Evolutionary conservation across 441 rosid species (phyloP).

Genomic region (Croton setiger): DNA sequence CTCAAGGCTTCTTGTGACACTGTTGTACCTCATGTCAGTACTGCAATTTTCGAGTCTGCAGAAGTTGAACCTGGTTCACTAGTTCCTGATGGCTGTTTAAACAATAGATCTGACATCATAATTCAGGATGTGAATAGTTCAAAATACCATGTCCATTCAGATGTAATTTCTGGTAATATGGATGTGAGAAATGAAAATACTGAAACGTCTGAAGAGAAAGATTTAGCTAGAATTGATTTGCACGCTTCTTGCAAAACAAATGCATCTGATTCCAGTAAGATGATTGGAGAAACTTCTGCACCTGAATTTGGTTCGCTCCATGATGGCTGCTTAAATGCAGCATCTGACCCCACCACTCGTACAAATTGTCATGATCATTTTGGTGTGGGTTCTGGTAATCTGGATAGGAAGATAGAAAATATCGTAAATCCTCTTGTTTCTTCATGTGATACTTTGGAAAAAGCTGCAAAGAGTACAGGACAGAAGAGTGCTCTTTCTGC

Average conservation of each 20-base stretch:
- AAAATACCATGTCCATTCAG: slow-evolving; percentile 15
- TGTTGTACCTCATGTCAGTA: slow-evolving; percentile 18
- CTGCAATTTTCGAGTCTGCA: slow-evolving; percentile 23
- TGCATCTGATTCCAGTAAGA: slow-evolving; percentile 17
- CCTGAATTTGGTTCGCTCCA: slow-evolving; percentile 23
- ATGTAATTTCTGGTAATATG: slow-evolving; percentile 10
- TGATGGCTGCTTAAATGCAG: slow-evolving; percentile 28
- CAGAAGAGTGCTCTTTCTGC: slow-evolving; percentile 12
- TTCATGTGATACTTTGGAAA: slow-evolving; percentile 14
- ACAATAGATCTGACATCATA: slow-evolving; percentile 27
- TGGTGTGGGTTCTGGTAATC: slow-evolving; percentile 10
- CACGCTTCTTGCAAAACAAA: slow-evolving; percentile 24
- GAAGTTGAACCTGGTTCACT: slow-evolving; percentile 27
- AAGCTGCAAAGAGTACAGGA: slow-evolving; percentile 12
- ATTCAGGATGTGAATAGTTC: neutral
- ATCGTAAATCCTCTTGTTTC: slow-evolving; percentile 12
- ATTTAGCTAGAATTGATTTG: slow-evolving; percentile 29
- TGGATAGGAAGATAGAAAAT: slow-evolving; percentile 18
- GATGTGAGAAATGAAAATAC: slow-evolving; percentile 18
- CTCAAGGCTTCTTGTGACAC: slow-evolving; percentile 29
- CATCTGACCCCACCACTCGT: slow-evolving; percentile 23
- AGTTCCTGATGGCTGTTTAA: slow-evolving; percentile 26
- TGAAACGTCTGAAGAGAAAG: slow-evolving; percentile 22
- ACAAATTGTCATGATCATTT: slow-evolving; percentile 9
- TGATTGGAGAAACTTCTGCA: slow-evolving; percentile 26